A percentile compares a stretch with the other conserved stretches of the same genome.
Evolutionary conservation across 2,329 filamentous ascomycete species (phyloP).

Genomic region (Ophiostoma ulmi): DNA sequence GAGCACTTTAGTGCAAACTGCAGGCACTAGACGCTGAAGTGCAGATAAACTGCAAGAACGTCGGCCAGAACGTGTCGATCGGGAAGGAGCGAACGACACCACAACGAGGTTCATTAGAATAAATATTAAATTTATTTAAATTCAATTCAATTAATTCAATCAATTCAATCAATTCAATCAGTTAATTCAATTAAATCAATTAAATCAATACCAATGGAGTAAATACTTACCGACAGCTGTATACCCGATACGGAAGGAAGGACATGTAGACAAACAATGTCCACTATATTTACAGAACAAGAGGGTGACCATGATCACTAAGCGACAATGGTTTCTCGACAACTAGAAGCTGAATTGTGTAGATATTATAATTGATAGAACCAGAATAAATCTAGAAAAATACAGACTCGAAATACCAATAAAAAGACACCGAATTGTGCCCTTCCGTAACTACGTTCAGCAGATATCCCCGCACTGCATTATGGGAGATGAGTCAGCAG

Average conservation of each 20-base stretch:
- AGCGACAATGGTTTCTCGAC: neutral
- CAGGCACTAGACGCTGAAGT: neutral
- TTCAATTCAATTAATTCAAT: neutral
- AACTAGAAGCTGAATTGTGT: neutral
- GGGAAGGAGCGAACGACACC: conserved; percentile 7
- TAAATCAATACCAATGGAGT: neutral
- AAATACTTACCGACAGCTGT: neutral
- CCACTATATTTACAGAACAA: neutral
- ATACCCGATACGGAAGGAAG: neutral
- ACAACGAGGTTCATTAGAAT: neutral
- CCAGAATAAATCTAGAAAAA: neutral
- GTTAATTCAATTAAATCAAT: neutral
- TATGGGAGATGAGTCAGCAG: neutral
- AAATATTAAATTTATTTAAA: neutral
- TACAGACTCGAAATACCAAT: neutral
- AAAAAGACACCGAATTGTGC: neutral
- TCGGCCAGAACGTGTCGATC: neutral
- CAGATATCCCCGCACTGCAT: neutral
- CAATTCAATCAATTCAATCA: too few relatives aligned
- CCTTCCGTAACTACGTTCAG: neutral
- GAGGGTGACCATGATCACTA: neutral
- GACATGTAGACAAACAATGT: neutral
- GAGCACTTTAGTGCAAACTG: neutral
- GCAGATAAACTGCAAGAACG: neutral
- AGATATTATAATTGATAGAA: neutral